Conservation (phyloP, 805 yeast genomes). For the Isabelozyma pseudorhagii region DNA sequence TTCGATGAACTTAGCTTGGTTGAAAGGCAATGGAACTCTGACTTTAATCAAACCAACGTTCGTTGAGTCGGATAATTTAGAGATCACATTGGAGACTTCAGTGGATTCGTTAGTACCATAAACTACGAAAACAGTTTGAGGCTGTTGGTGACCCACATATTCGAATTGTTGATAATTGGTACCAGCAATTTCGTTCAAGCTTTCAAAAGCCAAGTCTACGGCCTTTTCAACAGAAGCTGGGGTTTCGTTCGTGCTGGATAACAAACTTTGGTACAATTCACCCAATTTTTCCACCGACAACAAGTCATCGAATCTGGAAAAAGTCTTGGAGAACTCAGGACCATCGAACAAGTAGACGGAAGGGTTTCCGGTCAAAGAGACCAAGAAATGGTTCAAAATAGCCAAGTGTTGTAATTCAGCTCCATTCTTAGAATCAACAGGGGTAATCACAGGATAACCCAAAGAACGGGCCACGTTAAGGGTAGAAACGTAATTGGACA, state of each 20-base stretch:
- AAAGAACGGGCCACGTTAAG: conserved; percentile 60
- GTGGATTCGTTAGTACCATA: conserved; percentile 70
- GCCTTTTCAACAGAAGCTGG: conserved; percentile 31
- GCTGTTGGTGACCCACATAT: conserved; percentile 59
- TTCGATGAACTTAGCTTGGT: conserved; percentile 54
- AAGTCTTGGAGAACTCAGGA: conserved; percentile 53
- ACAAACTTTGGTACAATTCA: conserved; percentile 35
- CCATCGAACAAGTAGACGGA: conserved; percentile 81
- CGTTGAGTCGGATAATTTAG: conserved; percentile 26
- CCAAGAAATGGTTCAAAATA: conserved; percentile 59
- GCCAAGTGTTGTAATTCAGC: conserved; percentile 66
- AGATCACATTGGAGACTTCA: conserved; percentile 46
- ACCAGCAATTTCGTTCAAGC: conserved; percentile 54
- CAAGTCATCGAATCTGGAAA: conserved; percentile 41
- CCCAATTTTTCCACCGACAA: conserved; percentile 43
- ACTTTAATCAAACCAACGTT: conserved; percentile 66
- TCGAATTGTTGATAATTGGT: conserved; percentile 60
- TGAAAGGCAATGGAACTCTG: conserved; percentile 81
- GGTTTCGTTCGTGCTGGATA: conserved; percentile 17
- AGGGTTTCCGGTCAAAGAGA: conserved; percentile 49
- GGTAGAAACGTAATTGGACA: conserved; percentile 62
- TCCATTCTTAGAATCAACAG: conserved; percentile 47
- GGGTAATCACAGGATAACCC: conserved; percentile 66
- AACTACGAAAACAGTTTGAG: conserved; percentile 77
- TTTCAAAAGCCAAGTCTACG: conserved; percentile 43